phyloP scores from a whole-genome alignment of 140 eudicot species.

The Flaveria floridana region DNA sequence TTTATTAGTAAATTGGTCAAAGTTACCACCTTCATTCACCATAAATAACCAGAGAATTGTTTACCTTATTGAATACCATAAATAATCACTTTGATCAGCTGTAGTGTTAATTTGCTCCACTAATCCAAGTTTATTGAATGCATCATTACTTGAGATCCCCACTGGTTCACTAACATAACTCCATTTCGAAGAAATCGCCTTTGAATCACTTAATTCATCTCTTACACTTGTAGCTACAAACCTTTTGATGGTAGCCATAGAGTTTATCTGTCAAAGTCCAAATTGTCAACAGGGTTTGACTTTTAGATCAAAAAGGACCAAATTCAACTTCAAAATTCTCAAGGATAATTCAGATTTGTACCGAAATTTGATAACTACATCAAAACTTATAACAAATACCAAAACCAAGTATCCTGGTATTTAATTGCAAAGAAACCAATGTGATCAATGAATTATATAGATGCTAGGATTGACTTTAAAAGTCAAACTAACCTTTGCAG shows the following conservation, averaged over 20 bases:
- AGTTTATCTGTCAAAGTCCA: constrained; percentile 63
- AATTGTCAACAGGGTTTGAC: constrained; percentile 7
- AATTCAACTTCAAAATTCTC: constrained; percentile 18
- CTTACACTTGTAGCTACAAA: constrained; percentile 44
- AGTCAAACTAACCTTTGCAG: constrained; percentile 76
- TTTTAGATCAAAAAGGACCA: constrained; percentile 14
- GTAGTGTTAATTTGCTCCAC: constrained; percentile 92
- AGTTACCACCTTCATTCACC: neutral
- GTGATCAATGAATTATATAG: constrained; percentile 1
- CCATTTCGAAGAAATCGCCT: constrained; percentile 58
- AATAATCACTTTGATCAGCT: constrained; percentile 84
- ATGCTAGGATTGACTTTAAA: constrained; percentile 21
- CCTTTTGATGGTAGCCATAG: constrained; percentile 54
- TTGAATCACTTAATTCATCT: constrained; percentile 42
- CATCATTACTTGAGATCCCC: constrained; percentile 65
- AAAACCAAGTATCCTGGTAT: neutral
- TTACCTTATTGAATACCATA: constrained; percentile 95
- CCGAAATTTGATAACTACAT: neutral
- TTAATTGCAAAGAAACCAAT: neutral
- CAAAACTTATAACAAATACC: constrained; percentile 11
- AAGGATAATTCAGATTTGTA: neutral
- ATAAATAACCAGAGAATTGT: neutral
- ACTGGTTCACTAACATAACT: constrained; percentile 80
- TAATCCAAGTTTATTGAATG: constrained; percentile 58
- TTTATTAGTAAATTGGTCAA: neutral